Percentiles rank a stretch among this genome's conserved stretches.
phyloP scores from a whole-genome alignment of 2,329 filamentous ascomycete species.

The Chaetomium globosum region DNA sequence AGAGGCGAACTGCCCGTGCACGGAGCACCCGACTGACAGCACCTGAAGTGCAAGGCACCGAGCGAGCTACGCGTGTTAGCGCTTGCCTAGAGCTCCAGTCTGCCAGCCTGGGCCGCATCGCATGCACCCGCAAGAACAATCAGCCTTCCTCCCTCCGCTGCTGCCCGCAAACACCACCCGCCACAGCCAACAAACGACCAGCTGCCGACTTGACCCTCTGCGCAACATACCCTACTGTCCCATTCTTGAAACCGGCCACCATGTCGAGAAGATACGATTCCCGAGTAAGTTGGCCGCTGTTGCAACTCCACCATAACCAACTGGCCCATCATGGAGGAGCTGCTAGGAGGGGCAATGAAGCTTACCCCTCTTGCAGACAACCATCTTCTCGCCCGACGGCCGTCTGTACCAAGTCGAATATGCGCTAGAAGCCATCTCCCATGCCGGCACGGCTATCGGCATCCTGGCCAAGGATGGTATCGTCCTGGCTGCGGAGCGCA shows the following conservation, averaged over 20 bases:
- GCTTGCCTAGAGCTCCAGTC: slow-evolving; percentile 51
- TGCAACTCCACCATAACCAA: slow-evolving; percentile 19
- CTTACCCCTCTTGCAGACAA: slow-evolving; percentile 65
- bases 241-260: slow-evolving; percentile 33
- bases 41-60: slow-evolving; percentile 33
- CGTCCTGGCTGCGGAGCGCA: slow-evolving; percentile 94
- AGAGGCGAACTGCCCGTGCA: slow-evolving; percentile 12
- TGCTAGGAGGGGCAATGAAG: slow-evolving; percentile 22
- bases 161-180: not conserved
- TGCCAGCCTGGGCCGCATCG: slow-evolving; percentile 33
- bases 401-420: slow-evolving; percentile 99
- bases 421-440: slow-evolving; percentile 96
- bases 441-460: slow-evolving; percentile 93
- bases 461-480: slow-evolving; percentile 98
- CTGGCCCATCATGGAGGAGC: slow-evolving; percentile 22
- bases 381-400: slow-evolving; percentile 99
- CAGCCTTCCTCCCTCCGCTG: slow-evolving; percentile 25
- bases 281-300: slow-evolving; percentile 65
- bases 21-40: too few relatives aligned
- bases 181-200: slow-evolving; percentile 14
- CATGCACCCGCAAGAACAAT: slow-evolving; percentile 31
- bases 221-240: not conserved
- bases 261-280: slow-evolving; percentile 99
- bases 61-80: slow-evolving; percentile 39
- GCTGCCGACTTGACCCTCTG: not conserved